Percentiles rank a stretch among this genome's conserved stretches.
These are phyloP conservation scores for Garcia nutans DNA, from an alignment of 345 rosid species.

Conservation along the genomic window DNA sequence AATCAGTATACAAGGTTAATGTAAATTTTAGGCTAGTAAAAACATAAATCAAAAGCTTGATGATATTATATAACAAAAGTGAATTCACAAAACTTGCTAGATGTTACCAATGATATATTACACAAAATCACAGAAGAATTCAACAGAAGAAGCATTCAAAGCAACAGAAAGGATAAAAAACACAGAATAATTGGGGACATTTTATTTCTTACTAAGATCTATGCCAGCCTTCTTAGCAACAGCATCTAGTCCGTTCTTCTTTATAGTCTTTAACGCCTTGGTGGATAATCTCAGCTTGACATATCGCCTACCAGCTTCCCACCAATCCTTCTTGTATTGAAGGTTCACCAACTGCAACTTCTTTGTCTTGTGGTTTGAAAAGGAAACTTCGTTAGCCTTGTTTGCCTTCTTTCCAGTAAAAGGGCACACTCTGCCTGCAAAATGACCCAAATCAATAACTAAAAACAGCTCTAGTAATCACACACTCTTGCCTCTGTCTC, in stretches of 20 bases:
- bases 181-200: background rate
- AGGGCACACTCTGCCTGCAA: constrained; percentile 84
- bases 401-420: constrained; percentile 93
- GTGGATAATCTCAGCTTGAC: constrained; percentile 82
- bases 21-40: background rate
- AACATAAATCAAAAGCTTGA: background rate
- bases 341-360: constrained; percentile 86
- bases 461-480: too few species aligned
- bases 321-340: constrained; percentile 91
- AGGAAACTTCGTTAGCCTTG: constrained; percentile 86
- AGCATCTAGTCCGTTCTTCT: constrained; percentile 92
- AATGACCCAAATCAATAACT: background rate
- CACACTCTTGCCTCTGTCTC: too few species aligned
- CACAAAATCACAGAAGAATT: constrained; percentile 2
- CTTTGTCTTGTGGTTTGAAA: constrained; percentile 96
- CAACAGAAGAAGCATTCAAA: background rate
- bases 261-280: constrained; percentile 85
- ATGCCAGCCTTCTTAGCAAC: constrained; percentile 97
- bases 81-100: constrained; percentile 3
- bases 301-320: constrained; percentile 93
- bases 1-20: background rate
- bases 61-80: background rate
- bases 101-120: constrained; percentile 1
- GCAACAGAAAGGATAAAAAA: background rate
- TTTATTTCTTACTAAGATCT: constrained; percentile 59